Conservation (phyloP, 2,329 filamentous ascomycete genomes). For the Dactylellina sp. region DNA sequence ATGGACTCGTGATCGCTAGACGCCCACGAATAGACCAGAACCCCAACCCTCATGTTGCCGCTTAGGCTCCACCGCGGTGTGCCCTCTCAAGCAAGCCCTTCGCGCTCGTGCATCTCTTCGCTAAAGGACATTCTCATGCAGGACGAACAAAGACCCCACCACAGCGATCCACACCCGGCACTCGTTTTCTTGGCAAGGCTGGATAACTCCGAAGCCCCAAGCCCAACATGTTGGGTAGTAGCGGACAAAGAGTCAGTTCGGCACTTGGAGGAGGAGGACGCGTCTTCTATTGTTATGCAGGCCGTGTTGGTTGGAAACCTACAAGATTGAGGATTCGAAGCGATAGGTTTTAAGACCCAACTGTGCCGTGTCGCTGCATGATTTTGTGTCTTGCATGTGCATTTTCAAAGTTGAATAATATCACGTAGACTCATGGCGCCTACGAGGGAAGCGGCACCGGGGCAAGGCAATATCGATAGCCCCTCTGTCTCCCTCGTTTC, state of each 20-base stretch:
- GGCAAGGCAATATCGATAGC: not conserved
- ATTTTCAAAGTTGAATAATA: not conserved
- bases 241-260: not conserved
- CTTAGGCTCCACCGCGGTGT: not conserved
- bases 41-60: no score
- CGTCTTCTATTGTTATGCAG: not conserved
- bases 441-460: not conserved
- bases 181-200: slow-evolving; percentile 24
- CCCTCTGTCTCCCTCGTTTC: not conserved
- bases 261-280: not conserved
- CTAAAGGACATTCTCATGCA: not conserved
- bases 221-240: not conserved
- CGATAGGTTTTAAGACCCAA: not conserved
- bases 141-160: no score
- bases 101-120: not conserved
- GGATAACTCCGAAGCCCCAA: slow-evolving; percentile 9
- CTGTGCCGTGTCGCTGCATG: not conserved
- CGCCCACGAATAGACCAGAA: slow-evolving; percentile 6
- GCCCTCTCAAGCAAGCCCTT: no score
- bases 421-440: not conserved
- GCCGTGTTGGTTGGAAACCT: not conserved
- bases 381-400: not conserved
- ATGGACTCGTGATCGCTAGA: no score
- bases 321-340: not conserved
- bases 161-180: not conserved